Evolutionary conservation across 768 basidiomycete species (phyloP).

Genomic region (Lactifluus volemus): DNA sequence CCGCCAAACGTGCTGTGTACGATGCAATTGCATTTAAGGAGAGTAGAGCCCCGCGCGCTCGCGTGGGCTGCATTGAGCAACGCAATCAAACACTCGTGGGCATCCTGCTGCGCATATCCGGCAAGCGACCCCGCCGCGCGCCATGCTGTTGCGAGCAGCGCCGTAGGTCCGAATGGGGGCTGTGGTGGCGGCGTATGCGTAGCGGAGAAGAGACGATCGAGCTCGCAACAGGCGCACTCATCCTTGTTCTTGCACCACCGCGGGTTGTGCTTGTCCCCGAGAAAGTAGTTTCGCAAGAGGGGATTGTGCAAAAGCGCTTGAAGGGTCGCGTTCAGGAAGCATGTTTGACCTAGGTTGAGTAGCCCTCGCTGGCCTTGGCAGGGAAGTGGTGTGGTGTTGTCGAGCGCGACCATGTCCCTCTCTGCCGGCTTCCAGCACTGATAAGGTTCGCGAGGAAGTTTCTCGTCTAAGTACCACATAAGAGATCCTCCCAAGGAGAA

Average conservation of each 20-base stretch:
- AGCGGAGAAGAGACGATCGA: slow-evolving; percentile 80
- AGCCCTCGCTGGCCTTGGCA: slow-evolving; percentile 85
- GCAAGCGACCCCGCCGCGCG: slow-evolving; percentile 67
- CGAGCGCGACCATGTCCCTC: slow-evolving; percentile 37
- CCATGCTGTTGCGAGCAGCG: slow-evolving; percentile 82
- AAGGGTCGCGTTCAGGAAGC: slow-evolving; percentile 87
- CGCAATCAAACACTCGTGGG: slow-evolving; percentile 81
- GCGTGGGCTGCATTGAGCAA: slow-evolving; percentile 82
- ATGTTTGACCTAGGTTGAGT: slow-evolving; percentile 86
- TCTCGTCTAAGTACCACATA: slow-evolving; percentile 19
- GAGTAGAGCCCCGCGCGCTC: slow-evolving; percentile 64
- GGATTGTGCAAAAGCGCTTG: slow-evolving; percentile 90
- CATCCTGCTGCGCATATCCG: slow-evolving; percentile 92
- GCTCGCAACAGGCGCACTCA: slow-evolving; percentile 85
- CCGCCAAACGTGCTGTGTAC: slow-evolving; percentile 89
- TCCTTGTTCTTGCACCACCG: slow-evolving; percentile 58
- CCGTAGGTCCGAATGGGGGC: slow-evolving; percentile 69
- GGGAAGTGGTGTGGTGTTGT: slow-evolving; percentile 42
- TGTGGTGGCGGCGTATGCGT: slow-evolving; percentile 38
- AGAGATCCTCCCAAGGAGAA: slow-evolving; percentile 21
- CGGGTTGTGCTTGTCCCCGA: slow-evolving; percentile 83
- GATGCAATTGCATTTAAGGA: slow-evolving; percentile 80
- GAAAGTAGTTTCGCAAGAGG: slow-evolving; percentile 78
- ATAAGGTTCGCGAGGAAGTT: slow-evolving; percentile 39
- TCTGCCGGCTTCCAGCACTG: slow-evolving; percentile 39